Conservation (phyloP, 129 eudicot genomes). For the Rutidosis leptorrhynchoides region DNA sequence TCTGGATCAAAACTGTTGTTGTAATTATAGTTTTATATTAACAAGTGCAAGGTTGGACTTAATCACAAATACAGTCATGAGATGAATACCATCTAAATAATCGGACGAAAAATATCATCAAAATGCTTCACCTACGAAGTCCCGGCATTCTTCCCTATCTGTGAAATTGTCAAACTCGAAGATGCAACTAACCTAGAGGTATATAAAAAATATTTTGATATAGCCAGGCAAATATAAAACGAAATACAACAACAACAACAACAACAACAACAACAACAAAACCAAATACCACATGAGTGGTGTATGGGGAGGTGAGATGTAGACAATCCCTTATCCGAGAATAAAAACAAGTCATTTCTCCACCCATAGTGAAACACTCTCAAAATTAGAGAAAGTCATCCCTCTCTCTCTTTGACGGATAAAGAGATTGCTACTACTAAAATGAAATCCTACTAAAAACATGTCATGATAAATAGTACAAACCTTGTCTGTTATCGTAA, state of each 20-base stretch:
- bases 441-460: not conserved
- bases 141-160: conserved; percentile 83
- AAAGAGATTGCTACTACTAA: too few relatives aligned
- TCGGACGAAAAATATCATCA: not conserved
- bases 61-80: not conserved
- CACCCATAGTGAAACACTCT: too few relatives aligned
- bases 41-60: conserved; percentile 9
- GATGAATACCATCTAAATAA: not conserved
- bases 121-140: conserved; percentile 67
- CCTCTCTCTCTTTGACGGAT: too few relatives aligned
- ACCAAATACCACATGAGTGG: too few relatives aligned
- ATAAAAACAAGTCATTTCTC: too few relatives aligned
- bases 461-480: not conserved
- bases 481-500: conserved; percentile 61
- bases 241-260: too few relatives aligned
- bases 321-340: too few relatives aligned
- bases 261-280: too few relatives aligned
- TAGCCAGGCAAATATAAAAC: not conserved
- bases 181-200: conserved; percentile 58
- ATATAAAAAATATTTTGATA: conserved; percentile 7
- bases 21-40: not conserved
- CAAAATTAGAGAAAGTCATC: too few relatives aligned
- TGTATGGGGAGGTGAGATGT: too few relatives aligned
- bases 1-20: not conserved
- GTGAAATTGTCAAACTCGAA: conserved; percentile 75